Conservation (phyloP, 2,329 filamentous ascomycete species). For the Ceratocystiopsis brevicomis region DNA sequence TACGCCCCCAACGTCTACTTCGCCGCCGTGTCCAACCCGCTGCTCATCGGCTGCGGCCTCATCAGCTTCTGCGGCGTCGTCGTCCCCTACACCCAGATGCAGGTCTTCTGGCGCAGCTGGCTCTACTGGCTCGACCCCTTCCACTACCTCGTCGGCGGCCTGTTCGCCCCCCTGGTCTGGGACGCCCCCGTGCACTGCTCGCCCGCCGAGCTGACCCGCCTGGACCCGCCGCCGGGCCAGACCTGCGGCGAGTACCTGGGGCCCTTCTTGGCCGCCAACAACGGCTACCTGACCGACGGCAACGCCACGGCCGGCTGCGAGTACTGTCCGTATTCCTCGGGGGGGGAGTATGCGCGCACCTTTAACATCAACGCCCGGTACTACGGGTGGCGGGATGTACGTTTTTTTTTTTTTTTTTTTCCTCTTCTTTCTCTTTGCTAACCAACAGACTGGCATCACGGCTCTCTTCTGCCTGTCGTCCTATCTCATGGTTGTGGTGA, state of each 20-base stretch:
- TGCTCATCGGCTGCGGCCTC: constrained; percentile 33
- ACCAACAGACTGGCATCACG: constrained; percentile 27
- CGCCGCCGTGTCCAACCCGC: constrained; percentile 36
- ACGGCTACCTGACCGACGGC: constrained; percentile 29
- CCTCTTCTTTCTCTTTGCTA: too few relatives aligned
- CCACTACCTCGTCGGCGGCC: constrained; percentile 38
- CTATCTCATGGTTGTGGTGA: constrained; percentile 26
- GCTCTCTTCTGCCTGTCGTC: constrained; percentile 35
- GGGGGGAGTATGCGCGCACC: constrained; percentile 38
- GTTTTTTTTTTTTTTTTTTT: too few relatives aligned
- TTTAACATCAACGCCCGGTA: constrained; percentile 42
- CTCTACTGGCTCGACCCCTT: constrained; percentile 43
- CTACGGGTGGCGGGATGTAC: constrained; percentile 46
- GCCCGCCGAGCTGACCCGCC: constrained; percentile 28
- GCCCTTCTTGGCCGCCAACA: constrained; percentile 29
- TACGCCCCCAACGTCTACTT: constrained; percentile 43
- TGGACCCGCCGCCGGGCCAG: constrained; percentile 28
- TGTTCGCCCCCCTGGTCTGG: constrained; percentile 34
- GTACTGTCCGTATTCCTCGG: constrained; percentile 42
- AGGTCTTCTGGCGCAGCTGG: constrained; percentile 49
- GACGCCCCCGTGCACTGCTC: constrained; percentile 26
- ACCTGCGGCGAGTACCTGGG: constrained; percentile 40
- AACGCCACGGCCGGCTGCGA: constrained; percentile 37
- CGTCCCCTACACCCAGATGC: constrained; percentile 44
- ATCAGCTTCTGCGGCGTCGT: constrained; percentile 59